Evolutionary conservation across 768 basidiomycete species (phyloP).

Genomic region (Coprinellus micaceus): DNA sequence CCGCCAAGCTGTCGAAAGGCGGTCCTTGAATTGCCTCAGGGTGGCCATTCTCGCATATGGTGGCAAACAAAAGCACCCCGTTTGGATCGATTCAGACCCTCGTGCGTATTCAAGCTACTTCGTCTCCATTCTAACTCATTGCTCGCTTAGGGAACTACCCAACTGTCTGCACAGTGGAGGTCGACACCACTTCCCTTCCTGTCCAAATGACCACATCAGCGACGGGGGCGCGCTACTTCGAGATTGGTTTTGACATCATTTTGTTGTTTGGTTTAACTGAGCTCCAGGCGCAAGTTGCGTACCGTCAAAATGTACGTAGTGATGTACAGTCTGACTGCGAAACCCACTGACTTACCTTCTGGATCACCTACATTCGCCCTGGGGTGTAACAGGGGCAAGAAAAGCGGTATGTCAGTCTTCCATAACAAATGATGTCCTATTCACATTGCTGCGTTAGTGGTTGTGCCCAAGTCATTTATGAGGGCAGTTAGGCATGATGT

Average conservation of each 20-base stretch:
- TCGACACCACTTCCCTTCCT: slow-evolving; percentile 14
- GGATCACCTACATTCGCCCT: no score
- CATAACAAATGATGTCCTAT: no score
- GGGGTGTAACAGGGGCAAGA: no score
- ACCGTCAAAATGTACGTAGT: neutral
- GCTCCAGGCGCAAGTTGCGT: slow-evolving; percentile 8
- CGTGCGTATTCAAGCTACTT: neutral
- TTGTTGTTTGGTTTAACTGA: slow-evolving; percentile 13
- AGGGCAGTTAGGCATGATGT: no score
- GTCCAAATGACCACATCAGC: neutral
- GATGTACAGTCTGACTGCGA: neutral
- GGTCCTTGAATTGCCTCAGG: slow-evolving; percentile 4
- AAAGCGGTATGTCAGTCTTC: no score
- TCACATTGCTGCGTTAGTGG: no score
- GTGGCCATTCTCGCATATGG: slow-evolving; percentile 15
- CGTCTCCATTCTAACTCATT: no score
- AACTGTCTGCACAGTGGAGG: slow-evolving; percentile 18
- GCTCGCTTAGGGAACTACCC: slow-evolving; percentile 17
- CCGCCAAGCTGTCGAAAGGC: slow-evolving; percentile 9
- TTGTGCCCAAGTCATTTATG: no score
- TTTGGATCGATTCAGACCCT: slow-evolving; percentile 12
- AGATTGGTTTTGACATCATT: slow-evolving; percentile 13
- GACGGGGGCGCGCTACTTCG: slow-evolving; percentile 3
- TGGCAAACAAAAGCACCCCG: slow-evolving; percentile 5
- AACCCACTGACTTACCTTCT: neutral